Conservation (phyloP, 192 early-diverging fungal species). For the Paraglomus brasilianum region DNA sequence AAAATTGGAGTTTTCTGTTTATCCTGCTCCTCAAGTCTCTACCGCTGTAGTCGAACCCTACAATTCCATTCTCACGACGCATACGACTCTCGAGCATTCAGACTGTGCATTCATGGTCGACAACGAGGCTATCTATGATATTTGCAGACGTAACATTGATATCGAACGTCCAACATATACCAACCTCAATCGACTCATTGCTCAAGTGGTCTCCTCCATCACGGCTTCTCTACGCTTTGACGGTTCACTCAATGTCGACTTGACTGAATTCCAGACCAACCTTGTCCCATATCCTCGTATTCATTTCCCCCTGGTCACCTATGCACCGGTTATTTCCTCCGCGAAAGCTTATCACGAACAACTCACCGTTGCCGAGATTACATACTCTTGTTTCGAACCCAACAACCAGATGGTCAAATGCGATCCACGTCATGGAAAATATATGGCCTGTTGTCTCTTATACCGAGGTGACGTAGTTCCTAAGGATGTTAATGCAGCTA, state of each 20-base stretch:
- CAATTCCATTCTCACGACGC: slow-evolving; percentile 99
- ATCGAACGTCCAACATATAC: slow-evolving; percentile 96
- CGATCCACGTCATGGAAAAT: slow-evolving; percentile 95
- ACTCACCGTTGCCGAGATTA: slow-evolving; percentile 93
- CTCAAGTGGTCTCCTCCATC: slow-evolving; percentile 99
- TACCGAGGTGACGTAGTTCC: slow-evolving; percentile 99
- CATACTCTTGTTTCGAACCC: slow-evolving; percentile 95
- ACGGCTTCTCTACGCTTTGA: slow-evolving; percentile 98
- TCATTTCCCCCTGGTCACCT: slow-evolving; percentile 97
- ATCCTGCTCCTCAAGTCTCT: slow-evolving; percentile 96
- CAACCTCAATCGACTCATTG: slow-evolving; percentile 96
- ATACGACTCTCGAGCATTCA: slow-evolving; percentile 98
- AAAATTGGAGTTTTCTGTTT: slow-evolving; percentile 99
- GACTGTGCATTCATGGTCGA: slow-evolving; percentile 99
- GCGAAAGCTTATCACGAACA: slow-evolving; percentile 98
- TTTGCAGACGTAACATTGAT: slow-evolving; percentile 97
- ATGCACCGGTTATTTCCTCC: slow-evolving; percentile 91
- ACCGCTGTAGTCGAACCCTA: slow-evolving; percentile 98
- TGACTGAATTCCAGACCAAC: slow-evolving; percentile 99
- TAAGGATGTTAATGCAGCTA: slow-evolving; percentile 94
- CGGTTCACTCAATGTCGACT: slow-evolving; percentile 97
- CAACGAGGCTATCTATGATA: slow-evolving; percentile 99
- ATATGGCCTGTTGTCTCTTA: slow-evolving; percentile 98
- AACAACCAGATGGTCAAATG: slow-evolving; percentile 99
- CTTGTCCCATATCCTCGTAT: slow-evolving; percentile 99